Evolutionary conservation across 169 alveolate genomes (phyloP).

Genomic region (Eimeria tenella): DNA sequence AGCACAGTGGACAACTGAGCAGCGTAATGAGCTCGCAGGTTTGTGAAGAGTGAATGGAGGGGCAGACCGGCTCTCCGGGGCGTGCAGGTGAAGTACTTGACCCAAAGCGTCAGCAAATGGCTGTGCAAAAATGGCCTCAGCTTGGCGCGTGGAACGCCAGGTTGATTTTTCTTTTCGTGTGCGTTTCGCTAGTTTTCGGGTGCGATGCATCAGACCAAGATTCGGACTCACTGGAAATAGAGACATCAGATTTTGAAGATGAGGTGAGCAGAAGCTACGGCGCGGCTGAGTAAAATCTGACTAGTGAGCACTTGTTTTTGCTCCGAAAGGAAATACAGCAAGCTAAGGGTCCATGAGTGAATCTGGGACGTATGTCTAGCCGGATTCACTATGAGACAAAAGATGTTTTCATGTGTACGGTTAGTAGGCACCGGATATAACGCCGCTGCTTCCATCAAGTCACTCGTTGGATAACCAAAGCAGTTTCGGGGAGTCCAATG

Average conservation of each 20-base stretch:
- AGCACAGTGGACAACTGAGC: too few species aligned
- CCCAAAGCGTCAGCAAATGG: not conserved
- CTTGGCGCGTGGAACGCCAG: conserved; percentile 32
- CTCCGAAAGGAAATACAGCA: not conserved
- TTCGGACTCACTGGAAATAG: conserved; percentile 19
- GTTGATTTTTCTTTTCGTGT: not conserved
- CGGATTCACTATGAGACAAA: not conserved
- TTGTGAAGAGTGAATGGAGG: conserved; percentile 7
- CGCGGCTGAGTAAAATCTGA: not conserved
- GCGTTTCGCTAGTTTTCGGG: not conserved
- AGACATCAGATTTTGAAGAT: not conserved
- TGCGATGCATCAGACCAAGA: conserved; percentile 33
- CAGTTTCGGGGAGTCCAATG: conserved; percentile 24
- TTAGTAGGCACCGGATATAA: conserved; percentile 5
- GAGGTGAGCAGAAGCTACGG: not conserved
- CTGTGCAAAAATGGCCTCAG: not conserved
- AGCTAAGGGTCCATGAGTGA: not conserved
- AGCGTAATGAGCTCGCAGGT: conserved; percentile 11
- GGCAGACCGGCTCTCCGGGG: not conserved
- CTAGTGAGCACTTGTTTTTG: not conserved
- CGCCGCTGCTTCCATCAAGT: conserved; percentile 5
- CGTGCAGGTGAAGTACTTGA: not conserved
- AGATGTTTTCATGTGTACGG: not conserved
- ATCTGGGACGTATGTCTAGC: not conserved
- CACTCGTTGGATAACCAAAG: conserved; percentile 16